These are phyloP conservation scores for Intubia oerlemansii DNA, from an alignment of 2,329 filamentous ascomycete genomes.

Conservation along the genomic window DNA sequence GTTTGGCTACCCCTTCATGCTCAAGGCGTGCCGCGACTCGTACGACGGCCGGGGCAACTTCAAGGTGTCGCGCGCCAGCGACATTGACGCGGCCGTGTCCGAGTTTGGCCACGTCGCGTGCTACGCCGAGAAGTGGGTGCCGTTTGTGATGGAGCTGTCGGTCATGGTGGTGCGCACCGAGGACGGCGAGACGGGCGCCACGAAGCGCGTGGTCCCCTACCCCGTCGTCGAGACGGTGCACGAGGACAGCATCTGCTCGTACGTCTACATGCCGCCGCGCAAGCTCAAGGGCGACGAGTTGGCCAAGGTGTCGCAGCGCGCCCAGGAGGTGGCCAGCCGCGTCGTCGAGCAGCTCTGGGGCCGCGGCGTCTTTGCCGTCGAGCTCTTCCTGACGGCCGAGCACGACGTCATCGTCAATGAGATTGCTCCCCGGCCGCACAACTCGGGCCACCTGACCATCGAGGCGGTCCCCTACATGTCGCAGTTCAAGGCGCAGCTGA, in stretches of 20 bases:
- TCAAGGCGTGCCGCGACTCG: slow-evolving; percentile 75
- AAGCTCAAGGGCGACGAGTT: slow-evolving; percentile 27
- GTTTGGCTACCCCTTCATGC: slow-evolving; percentile 72
- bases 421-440: slow-evolving; percentile 63
- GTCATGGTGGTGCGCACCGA: slow-evolving; percentile 91
- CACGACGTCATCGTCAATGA: slow-evolving; percentile 61
- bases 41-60: slow-evolving; percentile 72
- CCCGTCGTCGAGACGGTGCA: slow-evolving; percentile 89
- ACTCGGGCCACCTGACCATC: slow-evolving; percentile 89
- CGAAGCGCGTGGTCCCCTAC: slow-evolving; percentile 42
- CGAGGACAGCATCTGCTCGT: slow-evolving; percentile 86
- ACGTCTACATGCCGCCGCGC: slow-evolving; percentile 64
- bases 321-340: slow-evolving; percentile 55
- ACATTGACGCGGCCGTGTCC: slow-evolving; percentile 40
- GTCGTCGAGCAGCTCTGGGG: slow-evolving; percentile 67
- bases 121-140: slow-evolving; percentile 78
- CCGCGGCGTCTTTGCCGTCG: slow-evolving; percentile 85
- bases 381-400: slow-evolving; percentile 74
- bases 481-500: slow-evolving; percentile 80
- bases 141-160: slow-evolving; percentile 70
- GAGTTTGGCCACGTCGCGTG: slow-evolving; percentile 49
- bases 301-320: slow-evolving; percentile 35
- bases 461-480: slow-evolving; percentile 72
- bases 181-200: slow-evolving; percentile 28
- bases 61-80: slow-evolving; percentile 21